A percentile compares a stretch with the other conserved stretches of the same genome.
Conservation (phyloP, 768 basidiomycete species). For the Erythrobasidium yunnanense region DNA sequence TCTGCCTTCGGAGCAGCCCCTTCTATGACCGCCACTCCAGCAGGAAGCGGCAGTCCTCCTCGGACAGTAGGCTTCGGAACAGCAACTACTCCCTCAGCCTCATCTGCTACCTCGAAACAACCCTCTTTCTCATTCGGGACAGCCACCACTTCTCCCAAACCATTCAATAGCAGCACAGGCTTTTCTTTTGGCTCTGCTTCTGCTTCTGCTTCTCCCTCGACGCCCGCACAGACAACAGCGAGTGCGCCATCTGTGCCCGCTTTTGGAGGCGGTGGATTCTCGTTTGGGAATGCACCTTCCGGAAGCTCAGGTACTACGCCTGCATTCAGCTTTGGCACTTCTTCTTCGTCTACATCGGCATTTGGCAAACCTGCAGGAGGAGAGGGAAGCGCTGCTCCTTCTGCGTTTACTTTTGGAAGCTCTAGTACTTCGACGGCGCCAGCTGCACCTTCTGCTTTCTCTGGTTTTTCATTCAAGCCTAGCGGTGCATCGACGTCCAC, state of each 20-base stretch:
- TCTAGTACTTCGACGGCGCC: no score
- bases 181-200: slow-evolving; percentile 13
- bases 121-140: slow-evolving; percentile 5
- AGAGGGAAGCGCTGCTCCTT: background rate
- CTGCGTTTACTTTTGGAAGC: background rate
- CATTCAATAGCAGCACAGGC: background rate
- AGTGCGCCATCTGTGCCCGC: no score
- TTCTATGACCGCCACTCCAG: no score
- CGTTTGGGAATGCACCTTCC: no score
- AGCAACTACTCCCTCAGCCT: background rate
- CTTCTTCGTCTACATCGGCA: background rate
- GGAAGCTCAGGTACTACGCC: background rate
- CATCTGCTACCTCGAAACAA: background rate
- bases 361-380: background rate
- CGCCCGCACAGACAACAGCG: no score
- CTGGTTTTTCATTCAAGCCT: slow-evolving; percentile 3
- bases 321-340: background rate
- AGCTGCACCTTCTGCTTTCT: no score
- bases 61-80: background rate
- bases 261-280: no score
- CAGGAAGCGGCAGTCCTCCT: background rate
- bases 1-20: no score
- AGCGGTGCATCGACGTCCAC: background rate
- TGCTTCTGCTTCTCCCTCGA: background rate
- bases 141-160: background rate